Evolutionary conservation across 768 basidiomycete genomes (phyloP).

Genomic region (Tricholoma furcatifolium): DNA sequence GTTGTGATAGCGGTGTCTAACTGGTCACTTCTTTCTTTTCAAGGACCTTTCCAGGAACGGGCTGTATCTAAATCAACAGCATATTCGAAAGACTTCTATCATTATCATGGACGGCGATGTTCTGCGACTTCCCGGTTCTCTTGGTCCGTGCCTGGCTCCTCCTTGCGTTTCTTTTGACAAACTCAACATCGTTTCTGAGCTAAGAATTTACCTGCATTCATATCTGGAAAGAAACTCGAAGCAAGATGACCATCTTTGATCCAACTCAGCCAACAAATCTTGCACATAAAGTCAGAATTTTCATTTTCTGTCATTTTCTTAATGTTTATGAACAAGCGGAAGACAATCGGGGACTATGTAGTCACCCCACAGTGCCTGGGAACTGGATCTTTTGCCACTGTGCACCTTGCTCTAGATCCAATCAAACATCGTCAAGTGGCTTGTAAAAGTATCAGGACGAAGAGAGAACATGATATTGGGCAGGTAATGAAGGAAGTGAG

Average conservation of each 20-base stretch:
- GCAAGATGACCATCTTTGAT: constrained; percentile 58
- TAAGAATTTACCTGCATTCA: constrained; percentile 69
- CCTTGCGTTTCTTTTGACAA: not conserved
- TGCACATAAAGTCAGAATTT: constrained; percentile 46
- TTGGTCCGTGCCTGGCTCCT: constrained; percentile 37
- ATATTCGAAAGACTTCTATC: constrained; percentile 62
- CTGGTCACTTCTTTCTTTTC: not conserved
- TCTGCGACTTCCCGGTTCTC: constrained; percentile 65
- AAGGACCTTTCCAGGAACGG: constrained; percentile 83
- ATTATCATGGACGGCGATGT: constrained; percentile 79
- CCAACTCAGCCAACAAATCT: constrained; percentile 56
- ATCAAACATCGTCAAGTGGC: constrained; percentile 70
- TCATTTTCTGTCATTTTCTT: not conserved
- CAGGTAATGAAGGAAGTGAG: constrained; percentile 78
- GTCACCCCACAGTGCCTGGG: constrained; percentile 82
- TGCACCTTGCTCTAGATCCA: constrained; percentile 74
- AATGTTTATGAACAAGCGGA: not conserved
- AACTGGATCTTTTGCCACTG: constrained; percentile 79
- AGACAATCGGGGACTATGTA: constrained; percentile 62
- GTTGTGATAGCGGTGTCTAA: not conserved
- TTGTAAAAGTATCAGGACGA: constrained; percentile 76
- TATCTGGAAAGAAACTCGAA: constrained; percentile 49
- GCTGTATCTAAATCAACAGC: constrained; percentile 65
- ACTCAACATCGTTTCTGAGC: not conserved
- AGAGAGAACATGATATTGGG: constrained; percentile 54